Evolutionary conservation across 2,329 filamentous ascomycete genomes (phyloP).

Genomic region (Fusarium abutilonis): DNA sequence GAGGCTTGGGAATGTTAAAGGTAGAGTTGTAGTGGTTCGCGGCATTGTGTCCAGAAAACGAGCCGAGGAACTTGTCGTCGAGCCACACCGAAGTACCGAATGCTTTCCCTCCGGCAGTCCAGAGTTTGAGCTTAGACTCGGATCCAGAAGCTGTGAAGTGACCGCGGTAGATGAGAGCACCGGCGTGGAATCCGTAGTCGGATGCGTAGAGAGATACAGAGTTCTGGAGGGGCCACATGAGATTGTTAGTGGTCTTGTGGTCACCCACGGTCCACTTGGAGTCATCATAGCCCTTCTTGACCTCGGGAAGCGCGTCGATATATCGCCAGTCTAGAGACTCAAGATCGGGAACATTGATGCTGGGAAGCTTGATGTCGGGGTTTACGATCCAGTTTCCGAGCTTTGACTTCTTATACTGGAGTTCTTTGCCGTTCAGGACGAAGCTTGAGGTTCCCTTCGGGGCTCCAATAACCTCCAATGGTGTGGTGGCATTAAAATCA

Average conservation of each 20-base stretch:
- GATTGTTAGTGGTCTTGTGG: constrained; percentile 69
- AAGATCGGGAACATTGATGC: constrained; percentile 63
- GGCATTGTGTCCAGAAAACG: constrained; percentile 66
- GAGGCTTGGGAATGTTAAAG: constrained; percentile 64
- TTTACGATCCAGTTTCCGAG: constrained; percentile 60
- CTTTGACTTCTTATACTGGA: constrained; percentile 50
- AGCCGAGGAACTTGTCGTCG: constrained; percentile 69
- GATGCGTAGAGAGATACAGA: constrained; percentile 73
- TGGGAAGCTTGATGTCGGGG: constrained; percentile 64
- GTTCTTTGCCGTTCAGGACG: constrained; percentile 53
- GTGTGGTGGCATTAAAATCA: constrained; percentile 76
- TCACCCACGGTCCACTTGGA: constrained; percentile 71
- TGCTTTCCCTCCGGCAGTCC: constrained; percentile 72
- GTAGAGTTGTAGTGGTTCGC: constrained; percentile 63
- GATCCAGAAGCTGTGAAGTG: constrained; percentile 71
- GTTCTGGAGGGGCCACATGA: constrained; percentile 64
- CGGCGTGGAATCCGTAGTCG: constrained; percentile 79
- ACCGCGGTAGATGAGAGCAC: constrained; percentile 75
- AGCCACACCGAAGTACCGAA: constrained; percentile 76
- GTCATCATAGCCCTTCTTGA: constrained; percentile 72
- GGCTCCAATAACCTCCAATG: constrained; percentile 74
- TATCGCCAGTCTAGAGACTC: constrained; percentile 72
- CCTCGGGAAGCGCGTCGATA: constrained; percentile 76
- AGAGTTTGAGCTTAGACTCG: constrained; percentile 66
- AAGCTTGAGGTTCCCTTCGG: constrained; percentile 59